These are phyloP conservation scores for Blastobotrys muscicola DNA, from an alignment of 805 yeast species.

Conservation along the genomic window DNA sequence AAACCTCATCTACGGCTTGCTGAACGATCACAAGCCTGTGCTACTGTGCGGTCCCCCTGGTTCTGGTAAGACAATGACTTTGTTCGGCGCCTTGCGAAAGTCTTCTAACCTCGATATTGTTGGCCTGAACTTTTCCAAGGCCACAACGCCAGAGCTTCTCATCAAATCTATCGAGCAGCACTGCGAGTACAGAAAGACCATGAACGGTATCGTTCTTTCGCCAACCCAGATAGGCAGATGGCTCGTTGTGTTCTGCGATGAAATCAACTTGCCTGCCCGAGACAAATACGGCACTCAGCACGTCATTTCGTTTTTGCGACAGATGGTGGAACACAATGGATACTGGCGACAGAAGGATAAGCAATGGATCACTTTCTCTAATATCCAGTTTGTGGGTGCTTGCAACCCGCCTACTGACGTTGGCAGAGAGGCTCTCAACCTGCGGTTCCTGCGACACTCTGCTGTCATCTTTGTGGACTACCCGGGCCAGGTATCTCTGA, in stretches of 20 bases:
- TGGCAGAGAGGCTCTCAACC: slow-evolving; percentile 52
- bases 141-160: slow-evolving; percentile 54
- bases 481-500: slow-evolving; percentile 55
- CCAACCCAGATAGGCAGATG: slow-evolving; percentile 58
- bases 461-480: slow-evolving; percentile 66
- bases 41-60: slow-evolving; percentile 95
- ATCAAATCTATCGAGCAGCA: slow-evolving; percentile 61
- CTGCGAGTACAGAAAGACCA: slow-evolving; percentile 49
- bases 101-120: slow-evolving; percentile 50
- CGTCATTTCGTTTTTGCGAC: slow-evolving; percentile 63
- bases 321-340: slow-evolving; percentile 61
- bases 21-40: slow-evolving; percentile 49
- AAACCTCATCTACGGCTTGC: slow-evolving; percentile 42
- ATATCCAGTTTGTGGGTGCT: slow-evolving; percentile 85
- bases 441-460: slow-evolving; percentile 58
- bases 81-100: slow-evolving; percentile 55
- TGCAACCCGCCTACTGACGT: slow-evolving; percentile 83
- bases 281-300: slow-evolving; percentile 70
- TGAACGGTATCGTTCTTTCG: slow-evolving; percentile 42
- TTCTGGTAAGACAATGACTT: slow-evolving; percentile 90
- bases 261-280: slow-evolving; percentile 67
- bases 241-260: slow-evolving; percentile 85
- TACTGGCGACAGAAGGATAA: slow-evolving; percentile 59
- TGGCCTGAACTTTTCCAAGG: slow-evolving; percentile 75
- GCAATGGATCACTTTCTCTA: slow-evolving; percentile 55